These are phyloP conservation scores for Epichloe aotearoae DNA, from an alignment of 2,329 filamentous ascomycete species.

Conservation along the genomic window DNA sequence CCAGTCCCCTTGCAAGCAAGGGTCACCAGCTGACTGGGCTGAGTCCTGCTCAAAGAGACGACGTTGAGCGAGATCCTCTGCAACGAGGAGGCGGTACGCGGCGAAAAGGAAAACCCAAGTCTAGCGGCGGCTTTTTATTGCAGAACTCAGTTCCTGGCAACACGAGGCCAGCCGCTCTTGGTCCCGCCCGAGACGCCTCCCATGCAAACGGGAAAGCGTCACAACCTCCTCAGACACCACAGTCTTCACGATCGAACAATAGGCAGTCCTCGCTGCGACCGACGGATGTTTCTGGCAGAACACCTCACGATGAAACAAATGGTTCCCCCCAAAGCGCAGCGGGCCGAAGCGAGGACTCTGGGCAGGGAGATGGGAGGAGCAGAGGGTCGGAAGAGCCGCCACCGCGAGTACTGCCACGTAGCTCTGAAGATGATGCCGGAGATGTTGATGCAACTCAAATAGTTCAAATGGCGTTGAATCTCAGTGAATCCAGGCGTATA, in stretches of 20 bases:
- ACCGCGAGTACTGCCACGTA: background rate
- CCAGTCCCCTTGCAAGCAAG: constrained; percentile 7
- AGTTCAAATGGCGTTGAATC: constrained; percentile 78
- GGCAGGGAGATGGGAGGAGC: background rate
- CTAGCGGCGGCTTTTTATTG: constrained; percentile 41
- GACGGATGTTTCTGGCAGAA: background rate
- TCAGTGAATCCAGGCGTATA: constrained; percentile 67
- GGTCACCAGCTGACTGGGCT: constrained; percentile 5
- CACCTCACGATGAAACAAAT: background rate
- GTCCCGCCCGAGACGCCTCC: constrained; percentile 13
- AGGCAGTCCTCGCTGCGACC: background rate
- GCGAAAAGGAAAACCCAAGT: constrained; percentile 27
- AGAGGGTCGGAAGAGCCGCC: background rate
- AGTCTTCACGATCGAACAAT: constrained; percentile 1
- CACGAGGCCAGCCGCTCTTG: constrained; percentile 19
- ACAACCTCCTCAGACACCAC: background rate
- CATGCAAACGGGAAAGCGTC: constrained; percentile 11
- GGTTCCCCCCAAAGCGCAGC: background rate
- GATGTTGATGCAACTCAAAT: constrained; percentile 78
- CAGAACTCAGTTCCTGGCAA: constrained; percentile 26
- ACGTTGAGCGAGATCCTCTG: background rate
- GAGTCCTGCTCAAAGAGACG: background rate
- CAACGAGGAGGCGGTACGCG: constrained; percentile 15
- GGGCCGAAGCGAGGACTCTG: background rate
- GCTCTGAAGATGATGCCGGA: constrained; percentile 19